Evolutionary conservation across 1,139 yeast species (phyloP), one percentile per base, ranked within the genome.

Genomic region (Wickerhamomyces sp.): DNA sequence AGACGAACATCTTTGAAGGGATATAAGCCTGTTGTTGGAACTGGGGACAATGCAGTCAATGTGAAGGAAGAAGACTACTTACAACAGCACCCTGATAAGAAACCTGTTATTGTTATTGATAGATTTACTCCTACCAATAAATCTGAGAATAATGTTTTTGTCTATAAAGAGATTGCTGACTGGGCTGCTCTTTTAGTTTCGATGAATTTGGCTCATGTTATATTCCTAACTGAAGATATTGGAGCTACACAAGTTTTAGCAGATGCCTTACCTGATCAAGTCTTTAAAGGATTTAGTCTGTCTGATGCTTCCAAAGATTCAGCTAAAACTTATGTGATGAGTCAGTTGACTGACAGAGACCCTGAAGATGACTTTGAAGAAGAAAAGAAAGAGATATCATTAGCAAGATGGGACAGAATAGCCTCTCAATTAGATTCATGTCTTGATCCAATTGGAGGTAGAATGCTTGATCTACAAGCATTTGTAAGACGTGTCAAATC

Each of bases 401-500:
- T 47, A 46, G 14, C 39, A 43, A 24, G 46, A 44, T 17, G 47
- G 48, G 27, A 44, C 2, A 44, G 43, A 44, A 28, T 44, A 24
- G 44, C 52, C 5, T 32, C 52, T 3, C 64, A 65, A 7, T 64
- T 86, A 29, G 83, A 80, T 28, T 59, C 64, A 3, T 76, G 83
- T 28, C 64, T 90, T 36, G 76, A 66, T 20, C 95, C 96, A 8
- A 64, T 92, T 24, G 98, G 98, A 12, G 98, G 98, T 31, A 77
- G 98, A 48, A 85, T 92, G 90, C 72, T 90, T 40, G 98, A 92
- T 58, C 70, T 92, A 41, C 97, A 92, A 61, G 82, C 95, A 16
- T 88, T 88, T 63, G 84, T 85, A 0, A 76, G 97, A 54, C 82
- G 97, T 39, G 74, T 92, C 18, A 81, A 80, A 51, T 78, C 92